These are phyloP conservation scores for Fraxinus cuspidata DNA, from an alignment of 257 asterid genomes.

Conservation along the genomic window DNA sequence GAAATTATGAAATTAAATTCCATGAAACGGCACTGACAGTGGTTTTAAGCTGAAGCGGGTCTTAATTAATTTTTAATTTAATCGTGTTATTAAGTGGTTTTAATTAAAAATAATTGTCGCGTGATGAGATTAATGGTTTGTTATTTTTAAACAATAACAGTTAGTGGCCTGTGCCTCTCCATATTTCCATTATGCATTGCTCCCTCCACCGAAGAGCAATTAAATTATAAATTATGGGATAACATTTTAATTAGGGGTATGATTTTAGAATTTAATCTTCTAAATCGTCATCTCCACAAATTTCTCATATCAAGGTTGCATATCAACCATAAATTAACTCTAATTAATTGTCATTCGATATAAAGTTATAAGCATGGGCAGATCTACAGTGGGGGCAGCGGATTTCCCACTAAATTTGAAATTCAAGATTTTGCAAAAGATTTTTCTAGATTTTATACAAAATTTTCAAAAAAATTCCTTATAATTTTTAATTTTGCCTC, in stretches of 20 bases:
- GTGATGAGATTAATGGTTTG: not conserved
- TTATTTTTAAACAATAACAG: not conserved
- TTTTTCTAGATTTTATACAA: too few species aligned
- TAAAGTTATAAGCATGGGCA: not conserved
- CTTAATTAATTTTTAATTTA: not conserved
- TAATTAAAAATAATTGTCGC: not conserved
- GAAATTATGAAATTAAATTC: too few species aligned
- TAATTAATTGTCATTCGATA: not conserved
- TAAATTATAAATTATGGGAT: too few species aligned
- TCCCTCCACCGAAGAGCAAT: too few species aligned
- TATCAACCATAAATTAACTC: not conserved
- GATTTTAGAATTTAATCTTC: not conserved
- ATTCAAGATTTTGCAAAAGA: too few species aligned
- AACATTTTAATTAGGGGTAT: too few species aligned
- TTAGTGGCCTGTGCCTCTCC: slow-evolving; percentile 17
- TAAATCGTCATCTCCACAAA: not conserved
- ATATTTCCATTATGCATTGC: slow-evolving; percentile 30
- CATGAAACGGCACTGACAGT: too few species aligned
- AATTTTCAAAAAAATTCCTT: too few species aligned
- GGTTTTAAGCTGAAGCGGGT: too few species aligned
- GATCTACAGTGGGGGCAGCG: too few species aligned
- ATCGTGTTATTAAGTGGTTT: slow-evolving; percentile 25
- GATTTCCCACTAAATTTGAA: too few species aligned
- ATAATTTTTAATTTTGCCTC: too few species aligned
- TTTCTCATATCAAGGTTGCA: not conserved